A percentile compares a stretch with the other conserved stretches of the same genome.
These are phyloP conservation scores for Capsicum chinense DNA, from an alignment of 257 asterid species.

Conservation along the genomic window DNA sequence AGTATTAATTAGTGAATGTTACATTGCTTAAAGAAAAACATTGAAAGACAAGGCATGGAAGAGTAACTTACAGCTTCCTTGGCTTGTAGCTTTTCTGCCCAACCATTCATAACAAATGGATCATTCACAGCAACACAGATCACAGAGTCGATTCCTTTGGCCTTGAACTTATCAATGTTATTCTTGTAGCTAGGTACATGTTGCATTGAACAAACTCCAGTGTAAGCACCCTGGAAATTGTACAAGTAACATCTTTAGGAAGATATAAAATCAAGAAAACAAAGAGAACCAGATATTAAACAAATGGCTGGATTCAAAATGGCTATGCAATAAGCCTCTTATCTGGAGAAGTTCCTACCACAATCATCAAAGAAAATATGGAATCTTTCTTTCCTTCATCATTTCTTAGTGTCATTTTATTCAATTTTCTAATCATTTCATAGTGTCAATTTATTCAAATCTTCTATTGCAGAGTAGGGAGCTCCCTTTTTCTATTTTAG, in stretches of 20 bases:
- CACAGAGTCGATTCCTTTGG: slow-evolving; percentile 86
- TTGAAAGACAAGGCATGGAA: not conserved
- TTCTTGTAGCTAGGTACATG: slow-evolving; percentile 96
- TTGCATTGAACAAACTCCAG: slow-evolving; percentile 90
- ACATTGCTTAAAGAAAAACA: slow-evolving; percentile 8
- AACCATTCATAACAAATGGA: slow-evolving; percentile 81
- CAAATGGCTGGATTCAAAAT: not conserved
- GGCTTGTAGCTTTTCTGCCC: slow-evolving; percentile 95
- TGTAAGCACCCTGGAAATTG: slow-evolving; percentile 73
- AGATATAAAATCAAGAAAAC: slow-evolving; percentile 1
- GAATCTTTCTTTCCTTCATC: slow-evolving; percentile 12
- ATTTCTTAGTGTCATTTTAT: not conserved
- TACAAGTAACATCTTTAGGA: slow-evolving; percentile 24
- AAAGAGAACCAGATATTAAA: not conserved
- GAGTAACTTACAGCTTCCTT: slow-evolving; percentile 74
- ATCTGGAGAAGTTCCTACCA: not conserved
- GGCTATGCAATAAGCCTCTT: slow-evolving; percentile 4
- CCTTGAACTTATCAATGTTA: slow-evolving; percentile 76
- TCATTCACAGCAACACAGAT: slow-evolving; percentile 91
- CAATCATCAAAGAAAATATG: not conserved
- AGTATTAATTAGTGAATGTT: not conserved
- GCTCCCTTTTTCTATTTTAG: not conserved
- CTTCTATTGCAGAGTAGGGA: not conserved
- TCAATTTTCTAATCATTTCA: not conserved
- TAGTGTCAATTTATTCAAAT: not conserved